Evolutionary conservation across 805 yeast genomes (phyloP), one percentile per base, ranked within the genome.

Genomic region (Lipomyces yamadae): DNA sequence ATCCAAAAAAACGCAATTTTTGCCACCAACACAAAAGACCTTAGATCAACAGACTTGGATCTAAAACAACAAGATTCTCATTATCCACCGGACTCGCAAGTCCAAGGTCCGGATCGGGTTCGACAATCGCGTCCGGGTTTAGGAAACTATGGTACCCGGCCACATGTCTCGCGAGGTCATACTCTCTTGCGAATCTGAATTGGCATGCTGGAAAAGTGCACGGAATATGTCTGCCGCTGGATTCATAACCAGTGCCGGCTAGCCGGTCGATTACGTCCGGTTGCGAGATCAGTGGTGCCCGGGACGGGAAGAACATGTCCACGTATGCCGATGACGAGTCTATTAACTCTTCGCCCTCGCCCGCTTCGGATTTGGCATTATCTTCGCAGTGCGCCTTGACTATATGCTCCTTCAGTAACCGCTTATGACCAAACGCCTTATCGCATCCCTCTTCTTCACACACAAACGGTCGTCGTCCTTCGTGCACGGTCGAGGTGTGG

Each of bases 401-500:
- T 45, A 62, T 32, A 57, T 71, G 74, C 33, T 68, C 68, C 37
- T 62, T 61, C 55, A 64, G 48, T 24, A 71, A 60, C 5, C 69
- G 69, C 45, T 69, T 68, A 39, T 71, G 72, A 5, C 74, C 75
- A 59, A 72, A 73, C 58, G 70, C 63, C 34, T 50, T 53, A 37
- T 55, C 70, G 53, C 75, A 73, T 24, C 57, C 68, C 13, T 48
- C 63, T 6, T 33, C 45, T 4, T 58, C 55, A 45, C 75, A 73
- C 34, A n/a, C 62, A 62, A 72, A 72, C 56, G 74, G 74, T 37
- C 64, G 52, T 37, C n/a, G 33, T 10, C 67, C 67, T 39, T 62
- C 70, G 63, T 73, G 75, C 39, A 68, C 73, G 15, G 75, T 68
- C 33, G 60, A 45, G 3, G 56, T n/a, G 45, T 91, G 97, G 0